Percentiles rank a stretch among this genome's conserved stretches.
phyloP scores from a whole-genome alignment of 2,329 filamentous ascomycete genomes.

The Pyricularia grisea region DNA sequence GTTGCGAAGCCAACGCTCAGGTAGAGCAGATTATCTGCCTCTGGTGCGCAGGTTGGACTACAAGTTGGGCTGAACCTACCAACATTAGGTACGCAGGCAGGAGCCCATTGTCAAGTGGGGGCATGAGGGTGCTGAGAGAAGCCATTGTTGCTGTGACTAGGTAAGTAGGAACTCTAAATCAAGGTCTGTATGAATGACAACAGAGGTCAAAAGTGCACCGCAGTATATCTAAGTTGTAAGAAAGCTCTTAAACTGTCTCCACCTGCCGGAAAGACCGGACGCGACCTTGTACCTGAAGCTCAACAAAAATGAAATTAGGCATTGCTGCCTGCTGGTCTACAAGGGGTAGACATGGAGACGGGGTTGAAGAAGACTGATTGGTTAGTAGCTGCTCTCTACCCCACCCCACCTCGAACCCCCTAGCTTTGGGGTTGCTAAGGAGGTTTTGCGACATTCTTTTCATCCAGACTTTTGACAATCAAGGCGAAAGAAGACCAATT shows the following conservation, averaged over 20 bases:
- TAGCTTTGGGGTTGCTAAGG: not conserved
- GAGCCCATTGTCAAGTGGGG: slow-evolving; percentile 34
- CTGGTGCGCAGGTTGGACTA: not conserved
- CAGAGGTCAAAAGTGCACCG: not conserved
- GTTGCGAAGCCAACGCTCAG: not conserved
- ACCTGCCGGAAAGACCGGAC: not conserved
- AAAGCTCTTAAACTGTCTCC: not conserved
- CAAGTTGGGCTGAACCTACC: slow-evolving; percentile 25
- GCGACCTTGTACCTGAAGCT: not conserved
- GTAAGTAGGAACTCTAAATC: no score
- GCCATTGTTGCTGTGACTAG: not conserved
- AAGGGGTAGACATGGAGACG: not conserved
- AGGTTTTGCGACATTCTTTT: not conserved
- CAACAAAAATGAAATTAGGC: not conserved
- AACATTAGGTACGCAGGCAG: slow-evolving; percentile 51
- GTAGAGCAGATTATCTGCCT: not conserved
- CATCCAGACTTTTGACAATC: not conserved
- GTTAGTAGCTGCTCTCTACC: not conserved
- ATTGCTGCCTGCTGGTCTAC: not conserved
- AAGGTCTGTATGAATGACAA: not conserved
- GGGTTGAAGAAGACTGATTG: not conserved
- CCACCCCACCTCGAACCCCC: not conserved
- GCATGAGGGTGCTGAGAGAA: slow-evolving; percentile 2
- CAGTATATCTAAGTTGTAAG: not conserved
- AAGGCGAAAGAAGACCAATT: not conserved